Percentiles rank a stretch among this genome's conserved stretches.
Conservation (phyloP, 495 filamentous ascomycete genomes). For the Aspergillus saccharolyticus region DNA sequence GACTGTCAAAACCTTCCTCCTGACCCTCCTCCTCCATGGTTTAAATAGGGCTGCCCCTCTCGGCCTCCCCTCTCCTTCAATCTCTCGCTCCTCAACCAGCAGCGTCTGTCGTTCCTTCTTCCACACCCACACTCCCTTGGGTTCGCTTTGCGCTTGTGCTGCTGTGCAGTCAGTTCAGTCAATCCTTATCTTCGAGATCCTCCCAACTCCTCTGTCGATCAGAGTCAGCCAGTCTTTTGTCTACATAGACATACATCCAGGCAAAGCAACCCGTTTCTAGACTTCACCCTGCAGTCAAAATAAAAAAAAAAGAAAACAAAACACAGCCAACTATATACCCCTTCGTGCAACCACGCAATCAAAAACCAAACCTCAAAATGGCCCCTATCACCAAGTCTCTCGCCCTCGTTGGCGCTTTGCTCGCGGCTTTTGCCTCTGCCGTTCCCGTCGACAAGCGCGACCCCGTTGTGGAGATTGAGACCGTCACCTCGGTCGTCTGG, state of each 20-base stretch:
- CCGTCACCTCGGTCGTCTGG: conserved; percentile 26
- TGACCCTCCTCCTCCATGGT: background rate
- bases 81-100: conserved; percentile 17
- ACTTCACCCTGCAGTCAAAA: conserved; percentile 2
- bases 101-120: conserved; percentile 20
- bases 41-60: background rate
- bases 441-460: conserved; percentile 39
- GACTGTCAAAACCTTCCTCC: background rate
- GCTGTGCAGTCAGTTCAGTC: conserved; percentile 34
- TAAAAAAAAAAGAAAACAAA: too few relatives aligned
- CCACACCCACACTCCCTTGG: conserved; percentile 26
- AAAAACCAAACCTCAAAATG: conserved; percentile 24
- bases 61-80: conserved; percentile 7
- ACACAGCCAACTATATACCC: conserved; percentile 10
- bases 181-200: conserved; percentile 1
- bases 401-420: conserved; percentile 37
- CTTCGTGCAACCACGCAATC: background rate
- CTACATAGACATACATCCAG: background rate
- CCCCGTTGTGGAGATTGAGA: conserved; percentile 28
- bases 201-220: conserved; percentile 1
- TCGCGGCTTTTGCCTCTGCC: conserved; percentile 32
- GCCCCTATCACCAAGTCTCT: conserved; percentile 41
- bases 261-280: background rate
- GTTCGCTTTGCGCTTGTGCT: conserved; percentile 22
- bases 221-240: conserved; percentile 1